Evolutionary conservation across 2,329 filamentous ascomycete species (phyloP), one percentile per base, ranked within the genome.

Genomic region (Fusarium sterilihyphosum): DNA sequence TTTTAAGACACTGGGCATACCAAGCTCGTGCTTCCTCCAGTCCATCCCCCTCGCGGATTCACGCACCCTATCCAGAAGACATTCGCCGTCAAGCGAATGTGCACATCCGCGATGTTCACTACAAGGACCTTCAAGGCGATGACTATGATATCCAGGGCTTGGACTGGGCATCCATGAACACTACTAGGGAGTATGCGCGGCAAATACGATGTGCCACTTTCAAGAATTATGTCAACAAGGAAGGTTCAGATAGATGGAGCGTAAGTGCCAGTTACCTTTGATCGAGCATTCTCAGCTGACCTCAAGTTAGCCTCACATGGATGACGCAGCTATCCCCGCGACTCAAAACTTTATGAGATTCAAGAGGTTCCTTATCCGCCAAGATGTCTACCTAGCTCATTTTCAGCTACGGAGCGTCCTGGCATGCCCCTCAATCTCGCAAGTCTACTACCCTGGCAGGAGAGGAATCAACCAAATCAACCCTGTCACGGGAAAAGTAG

Each of bases 381-480:
- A 83, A 26, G 84, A 90, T 58, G 83, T 90, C 31, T 84, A 86
- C 69, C 80, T 92, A 24, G 84, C 89, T n/a, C 91, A 93, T 80
- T 92, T 92, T 70, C 91, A 93, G 78, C 83, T 92, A 18, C 88
- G 91, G 49, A 91, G 91, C 75, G 84, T 92, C 22, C 81, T 93
- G 26, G 89, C 88, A 6, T 88, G 87, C 75, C 85, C 88, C 10
- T 89, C 88, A 14, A 84, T 87, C 38, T 87, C 86, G 12, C 86
- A 88, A 47, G 84, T 86, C 14, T 92, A 89, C 77, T 92, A 92
- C 75, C 87, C 90, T 6, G 85, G 85, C 41, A 78, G 80, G 46
- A 83, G 83, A 56, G 84, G 85, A 20, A 83, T 92, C 24, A 83
- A 86, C 47, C 84, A 87, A 61, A 84, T 89, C 71, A 88, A 91